Conservation (phyloP, 306 rosid species). For the Corylus avellana region DNA sequence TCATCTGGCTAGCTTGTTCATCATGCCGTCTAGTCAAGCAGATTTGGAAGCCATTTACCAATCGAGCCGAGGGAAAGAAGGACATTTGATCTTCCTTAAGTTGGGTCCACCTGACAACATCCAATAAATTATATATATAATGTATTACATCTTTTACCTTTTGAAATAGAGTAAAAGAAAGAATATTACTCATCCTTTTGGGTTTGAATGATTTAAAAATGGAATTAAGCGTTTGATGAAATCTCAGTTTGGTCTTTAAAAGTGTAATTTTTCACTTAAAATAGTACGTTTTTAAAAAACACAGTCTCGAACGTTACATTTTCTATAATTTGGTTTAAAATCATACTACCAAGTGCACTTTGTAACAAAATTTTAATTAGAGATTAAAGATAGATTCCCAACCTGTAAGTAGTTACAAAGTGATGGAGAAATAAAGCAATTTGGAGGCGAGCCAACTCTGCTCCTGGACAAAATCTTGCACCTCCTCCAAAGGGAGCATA, state of each 20-base stretch:
- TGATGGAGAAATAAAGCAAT: constrained; percentile 81
- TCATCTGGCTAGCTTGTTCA: constrained; percentile 6
- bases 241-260: too few species aligned
- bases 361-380: not conserved
- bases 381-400: not conserved
- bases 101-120: constrained; percentile 72
- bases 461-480: constrained; percentile 92
- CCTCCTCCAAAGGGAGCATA: constrained; percentile 96
- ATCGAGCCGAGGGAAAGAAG: constrained; percentile 89
- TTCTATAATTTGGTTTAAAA: too few species aligned
- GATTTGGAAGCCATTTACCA: constrained; percentile 85
- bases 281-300: too few species aligned
- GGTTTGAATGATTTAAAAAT: too few species aligned
- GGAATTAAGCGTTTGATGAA: too few species aligned
- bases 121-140: not conserved
- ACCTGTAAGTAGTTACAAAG: constrained; percentile 72
- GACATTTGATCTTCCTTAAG: constrained; percentile 77
- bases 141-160: too few species aligned
- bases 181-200: too few species aligned
- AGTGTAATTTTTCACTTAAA: too few species aligned
- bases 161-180: too few species aligned
- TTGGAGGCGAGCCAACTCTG: constrained; percentile 89
- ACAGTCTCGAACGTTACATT: too few species aligned
- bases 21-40: constrained; percentile 47
- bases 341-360: too few species aligned